These are phyloP conservation scores for Cladosporium halotolerans DNA, from an alignment of 2,329 filamentous ascomycete species.

Conservation along the genomic window DNA sequence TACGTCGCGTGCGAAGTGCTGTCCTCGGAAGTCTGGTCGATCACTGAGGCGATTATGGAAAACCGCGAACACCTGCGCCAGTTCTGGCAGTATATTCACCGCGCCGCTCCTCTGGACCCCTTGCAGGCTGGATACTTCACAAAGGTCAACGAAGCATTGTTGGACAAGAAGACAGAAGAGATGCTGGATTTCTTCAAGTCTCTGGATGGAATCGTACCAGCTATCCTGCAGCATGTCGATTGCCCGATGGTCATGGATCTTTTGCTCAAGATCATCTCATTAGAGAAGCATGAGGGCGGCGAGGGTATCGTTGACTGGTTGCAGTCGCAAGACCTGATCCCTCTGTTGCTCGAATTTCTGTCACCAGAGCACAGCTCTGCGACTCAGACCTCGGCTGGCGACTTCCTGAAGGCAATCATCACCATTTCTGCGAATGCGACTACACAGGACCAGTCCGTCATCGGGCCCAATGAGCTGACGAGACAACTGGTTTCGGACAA, in stretches of 20 bases:
- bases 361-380: constrained; percentile 78
- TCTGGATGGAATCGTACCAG: constrained; percentile 71
- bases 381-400: constrained; percentile 91
- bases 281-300: constrained; percentile 86
- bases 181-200: constrained; percentile 89
- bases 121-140: constrained; percentile 97
- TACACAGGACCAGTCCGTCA: constrained; percentile 97
- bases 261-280: constrained; percentile 88
- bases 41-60: constrained; percentile 85
- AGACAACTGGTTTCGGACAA: constrained; percentile 83
- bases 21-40: constrained; percentile 94
- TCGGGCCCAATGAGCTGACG: constrained; percentile 93
- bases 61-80: constrained; percentile 69
- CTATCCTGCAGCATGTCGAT: constrained; percentile 89
- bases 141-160: constrained; percentile 94
- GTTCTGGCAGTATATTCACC: constrained; percentile 87
- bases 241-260: constrained; percentile 98
- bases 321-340: constrained; percentile 80
- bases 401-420: constrained; percentile 97
- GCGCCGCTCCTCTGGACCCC: constrained; percentile 79
- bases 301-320: constrained; percentile 96
- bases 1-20: constrained; percentile 90
- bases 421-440: constrained; percentile 98
- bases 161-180: constrained; percentile 96
- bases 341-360: constrained; percentile 78